A percentile compares a stretch with the other conserved stretches of the same genome.
These are phyloP conservation scores for Ustanciosporium gigantosporum DNA, from an alignment of 1,284 basidiomycete genomes.

Conservation along the genomic window DNA sequence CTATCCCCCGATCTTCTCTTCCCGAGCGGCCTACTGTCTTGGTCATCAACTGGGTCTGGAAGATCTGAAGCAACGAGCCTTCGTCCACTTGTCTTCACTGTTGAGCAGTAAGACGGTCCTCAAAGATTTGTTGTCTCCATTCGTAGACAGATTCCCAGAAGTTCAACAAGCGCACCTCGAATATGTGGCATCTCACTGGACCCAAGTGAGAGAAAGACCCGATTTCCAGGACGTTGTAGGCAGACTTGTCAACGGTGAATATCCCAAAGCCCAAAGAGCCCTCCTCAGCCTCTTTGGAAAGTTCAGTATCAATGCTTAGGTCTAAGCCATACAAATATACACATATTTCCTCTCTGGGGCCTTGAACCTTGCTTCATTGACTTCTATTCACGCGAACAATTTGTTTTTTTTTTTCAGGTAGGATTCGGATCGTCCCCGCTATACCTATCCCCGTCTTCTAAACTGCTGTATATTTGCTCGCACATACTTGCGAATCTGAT, in stretches of 20 bases:
- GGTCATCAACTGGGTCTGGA: conserved; percentile 43
- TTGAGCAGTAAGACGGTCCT: conserved; percentile 40
- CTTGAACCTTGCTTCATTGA: no score
- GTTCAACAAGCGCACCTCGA: conserved; percentile 47
- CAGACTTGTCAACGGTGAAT: conserved; percentile 37
- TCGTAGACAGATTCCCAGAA: conserved; percentile 48
- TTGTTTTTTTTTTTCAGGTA: no score
- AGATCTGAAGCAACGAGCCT: conserved; percentile 38
- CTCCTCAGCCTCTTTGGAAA: conserved; percentile 48
- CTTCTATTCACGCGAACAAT: no score
- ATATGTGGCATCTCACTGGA: conserved; percentile 43
- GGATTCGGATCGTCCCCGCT: no score
- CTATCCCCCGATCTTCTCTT: conserved; percentile 41
- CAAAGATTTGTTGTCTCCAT: conserved; percentile 40
- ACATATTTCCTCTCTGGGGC: no score
- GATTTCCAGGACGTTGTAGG: conserved; percentile 43
- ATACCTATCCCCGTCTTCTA: no score
- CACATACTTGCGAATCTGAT: no score
- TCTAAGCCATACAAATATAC: not conserved
- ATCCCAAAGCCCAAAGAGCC: conserved; percentile 36
- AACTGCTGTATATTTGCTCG: no score
- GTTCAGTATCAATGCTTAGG: conserved; percentile 7
- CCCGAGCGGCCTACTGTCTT: conserved; percentile 45
- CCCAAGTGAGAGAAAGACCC: conserved; percentile 42
- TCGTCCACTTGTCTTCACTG: conserved; percentile 38